Percentiles rank a stretch among this genome's conserved stretches.
Evolutionary conservation across 768 basidiomycete genomes (phyloP).

Genomic region (Tricholoma sp.): DNA sequence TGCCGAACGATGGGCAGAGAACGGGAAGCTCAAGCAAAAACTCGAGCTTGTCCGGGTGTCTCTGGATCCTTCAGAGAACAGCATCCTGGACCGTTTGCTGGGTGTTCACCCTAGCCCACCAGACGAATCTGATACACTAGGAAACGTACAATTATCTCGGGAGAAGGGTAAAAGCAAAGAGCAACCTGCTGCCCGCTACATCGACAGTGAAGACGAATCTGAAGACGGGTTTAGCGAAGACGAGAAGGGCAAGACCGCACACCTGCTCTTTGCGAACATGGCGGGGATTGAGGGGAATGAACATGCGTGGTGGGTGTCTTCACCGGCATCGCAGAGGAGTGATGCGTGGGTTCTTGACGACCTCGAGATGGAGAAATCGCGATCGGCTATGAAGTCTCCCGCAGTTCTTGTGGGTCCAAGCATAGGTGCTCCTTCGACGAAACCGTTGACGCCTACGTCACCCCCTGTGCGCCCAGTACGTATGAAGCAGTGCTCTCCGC

Average conservation of each 20-base stretch:
- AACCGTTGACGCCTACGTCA: slow-evolving; percentile 17
- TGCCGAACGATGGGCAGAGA: slow-evolving; percentile 54
- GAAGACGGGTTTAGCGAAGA: slow-evolving; percentile 37
- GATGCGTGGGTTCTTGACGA: background rate
- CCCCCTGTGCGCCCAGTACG: slow-evolving; percentile 11
- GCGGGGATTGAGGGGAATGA: slow-evolving; percentile 31
- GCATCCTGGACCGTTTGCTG: slow-evolving; percentile 29
- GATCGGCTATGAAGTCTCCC: background rate
- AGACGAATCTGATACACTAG: background rate
- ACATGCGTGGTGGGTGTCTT: slow-evolving; percentile 25
- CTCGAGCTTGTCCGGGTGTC: slow-evolving; percentile 40
- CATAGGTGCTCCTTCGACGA: slow-evolving; percentile 7
- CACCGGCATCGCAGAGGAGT: slow-evolving; percentile 5
- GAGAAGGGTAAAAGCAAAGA: slow-evolving; percentile 17
- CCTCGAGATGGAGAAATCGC: background rate
- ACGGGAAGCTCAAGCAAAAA: slow-evolving; percentile 37
- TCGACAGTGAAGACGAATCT: slow-evolving; percentile 30
- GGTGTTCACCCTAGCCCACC: slow-evolving; percentile 9
- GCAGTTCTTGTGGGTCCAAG: background rate
- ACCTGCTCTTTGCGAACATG: slow-evolving; percentile 45
- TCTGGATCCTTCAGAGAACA: slow-evolving; percentile 32
- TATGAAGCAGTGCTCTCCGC: background rate
- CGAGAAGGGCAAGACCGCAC: slow-evolving; percentile 52
- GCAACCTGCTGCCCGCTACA: slow-evolving; percentile 11
- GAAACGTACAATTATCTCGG: background rate